phyloP scores from a whole-genome alignment of 805 yeast genomes.

The Kodamaea restingae region DNA sequence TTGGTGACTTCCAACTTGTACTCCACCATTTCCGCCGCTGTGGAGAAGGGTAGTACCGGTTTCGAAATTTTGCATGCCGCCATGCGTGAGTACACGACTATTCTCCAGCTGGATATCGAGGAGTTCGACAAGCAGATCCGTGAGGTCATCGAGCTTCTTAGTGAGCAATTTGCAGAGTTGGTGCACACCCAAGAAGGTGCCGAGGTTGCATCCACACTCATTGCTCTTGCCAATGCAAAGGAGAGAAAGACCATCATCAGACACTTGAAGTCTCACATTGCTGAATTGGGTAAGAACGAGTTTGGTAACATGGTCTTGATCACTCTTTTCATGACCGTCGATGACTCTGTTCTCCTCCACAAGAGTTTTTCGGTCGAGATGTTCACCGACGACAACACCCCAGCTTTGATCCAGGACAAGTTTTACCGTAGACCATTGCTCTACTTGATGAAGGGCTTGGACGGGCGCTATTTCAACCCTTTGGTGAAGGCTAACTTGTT shows the following conservation, averaged over 20 bases:
- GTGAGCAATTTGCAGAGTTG: slow-evolving; percentile 88
- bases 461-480: slow-evolving; percentile 80
- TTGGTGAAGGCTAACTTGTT: slow-evolving; percentile 53
- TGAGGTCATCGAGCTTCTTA: slow-evolving; percentile 76
- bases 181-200: slow-evolving; percentile 95
- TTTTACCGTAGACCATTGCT: slow-evolving; percentile 86
- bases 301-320: slow-evolving; percentile 79
- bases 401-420: slow-evolving; percentile 60
- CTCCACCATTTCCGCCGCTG: slow-evolving; percentile 84
- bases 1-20: slow-evolving; percentile 69
- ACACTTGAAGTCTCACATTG: slow-evolving; percentile 70
- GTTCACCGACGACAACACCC: slow-evolving; percentile 44
- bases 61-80: slow-evolving; percentile 95
- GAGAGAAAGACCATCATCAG: slow-evolving; percentile 80
- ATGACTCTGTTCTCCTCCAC: slow-evolving; percentile 81
- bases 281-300: slow-evolving; percentile 75
- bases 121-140: slow-evolving; percentile 54
- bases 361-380: slow-evolving; percentile 67
- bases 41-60: slow-evolving; percentile 93
- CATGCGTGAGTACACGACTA: slow-evolving; percentile 80
- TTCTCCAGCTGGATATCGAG: slow-evolving; percentile 53
- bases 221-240: slow-evolving; percentile 84
- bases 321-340: slow-evolving; percentile 79
- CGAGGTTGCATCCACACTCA: slow-evolving; percentile 78
- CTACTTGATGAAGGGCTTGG: slow-evolving; percentile 72